Evolutionary conservation across 805 yeast genomes (phyloP), one percentile per base, ranked within the genome.

Genomic region (Kodamaea neixiangensis): DNA sequence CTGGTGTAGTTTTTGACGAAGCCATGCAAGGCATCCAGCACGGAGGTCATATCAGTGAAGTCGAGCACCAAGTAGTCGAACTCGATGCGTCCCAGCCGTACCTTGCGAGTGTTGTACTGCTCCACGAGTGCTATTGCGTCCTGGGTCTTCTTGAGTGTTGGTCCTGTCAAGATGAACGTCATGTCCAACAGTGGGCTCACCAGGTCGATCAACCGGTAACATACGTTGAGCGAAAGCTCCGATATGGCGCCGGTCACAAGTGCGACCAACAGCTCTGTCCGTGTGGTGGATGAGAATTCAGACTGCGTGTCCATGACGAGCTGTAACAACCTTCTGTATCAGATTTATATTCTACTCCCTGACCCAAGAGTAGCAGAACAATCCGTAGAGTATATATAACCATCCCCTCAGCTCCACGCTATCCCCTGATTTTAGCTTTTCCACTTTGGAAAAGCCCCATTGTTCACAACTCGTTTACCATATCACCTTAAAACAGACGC

Each of bases 51-150:
- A 58, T 87, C 82, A 9, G 93, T 80, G 66, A 92, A 91, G 66
- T 93, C 97, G 15, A 94, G 82, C 46, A 93, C 71, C 2, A 92
- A 64, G 61, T 94, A 93, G 69, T 94, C 98, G 61, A 86, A 92
- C 62, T 89, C 96, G 4, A 90, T 77, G 20, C 75, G 70, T 0
- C 84, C 87, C 2, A 70, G 64, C 45, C 89, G 76, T 40, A 66
- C 62, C 2, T 62, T 59, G 7, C 53, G 46, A 5, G 56, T 55
- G 41, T 63, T 60, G 63, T 76, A 77, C 10, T 67, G 61, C 53
- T 82, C 77, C 45, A 62, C 56, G 13, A 40, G 44, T 19, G 74
- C 76, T 43, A 92, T 89, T 17, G 85, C 85, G 55, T 86, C 89
- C 52, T 85, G 85, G 6, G 85, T 97, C 49, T 90, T 82, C 9